Evolutionary conservation across 1,284 basidiomycete species (phyloP).

Genomic region (Coniferiporia sulphurascens): DNA sequence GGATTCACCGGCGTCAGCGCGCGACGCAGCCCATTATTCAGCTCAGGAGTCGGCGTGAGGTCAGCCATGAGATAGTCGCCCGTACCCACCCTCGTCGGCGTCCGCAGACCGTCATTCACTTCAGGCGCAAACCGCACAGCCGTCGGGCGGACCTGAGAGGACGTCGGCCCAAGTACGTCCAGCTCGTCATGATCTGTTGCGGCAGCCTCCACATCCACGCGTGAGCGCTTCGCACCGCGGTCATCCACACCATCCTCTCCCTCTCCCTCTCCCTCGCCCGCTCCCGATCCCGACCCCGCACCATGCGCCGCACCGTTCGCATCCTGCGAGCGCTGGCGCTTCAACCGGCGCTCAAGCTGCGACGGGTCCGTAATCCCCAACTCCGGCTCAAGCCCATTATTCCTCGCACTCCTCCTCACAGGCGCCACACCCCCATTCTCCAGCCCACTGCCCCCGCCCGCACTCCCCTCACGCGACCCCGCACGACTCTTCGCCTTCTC

Average conservation of each 20-base stretch:
- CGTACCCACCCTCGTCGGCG: slow-evolving; percentile 20
- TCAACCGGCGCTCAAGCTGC: slow-evolving; percentile 64
- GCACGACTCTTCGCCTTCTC: slow-evolving; percentile 47
- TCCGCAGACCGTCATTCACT: slow-evolving; percentile 21
- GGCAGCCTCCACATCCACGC: slow-evolving; percentile 31
- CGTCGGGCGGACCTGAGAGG: slow-evolving; percentile 28
- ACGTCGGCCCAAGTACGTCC: slow-evolving; percentile 35
- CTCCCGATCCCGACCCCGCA: slow-evolving; percentile 38
- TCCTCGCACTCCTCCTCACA: slow-evolving; percentile 61
- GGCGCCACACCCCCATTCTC: slow-evolving; percentile 31
- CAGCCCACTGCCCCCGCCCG: slow-evolving; percentile 26
- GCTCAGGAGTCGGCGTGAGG: slow-evolving; percentile 2
- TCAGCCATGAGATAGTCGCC: slow-evolving; percentile 22
- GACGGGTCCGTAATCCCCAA: slow-evolving; percentile 65
- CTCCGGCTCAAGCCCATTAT: slow-evolving; percentile 68
- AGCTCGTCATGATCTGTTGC: slow-evolving; percentile 37
- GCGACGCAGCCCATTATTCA: slow-evolving; percentile 18
- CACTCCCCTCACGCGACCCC: slow-evolving; percentile 33
- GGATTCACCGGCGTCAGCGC: no score
- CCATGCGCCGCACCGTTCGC: slow-evolving; percentile 47
- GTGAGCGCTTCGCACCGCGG: slow-evolving; percentile 52
- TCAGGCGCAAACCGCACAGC: slow-evolving; percentile 39
- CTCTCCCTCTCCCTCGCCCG: no score
- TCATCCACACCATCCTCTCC: slow-evolving; percentile 39
- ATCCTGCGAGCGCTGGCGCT: slow-evolving; percentile 64